Conservation (phyloP, 73 alveolate species). For the Breviolum minutum region DNA sequence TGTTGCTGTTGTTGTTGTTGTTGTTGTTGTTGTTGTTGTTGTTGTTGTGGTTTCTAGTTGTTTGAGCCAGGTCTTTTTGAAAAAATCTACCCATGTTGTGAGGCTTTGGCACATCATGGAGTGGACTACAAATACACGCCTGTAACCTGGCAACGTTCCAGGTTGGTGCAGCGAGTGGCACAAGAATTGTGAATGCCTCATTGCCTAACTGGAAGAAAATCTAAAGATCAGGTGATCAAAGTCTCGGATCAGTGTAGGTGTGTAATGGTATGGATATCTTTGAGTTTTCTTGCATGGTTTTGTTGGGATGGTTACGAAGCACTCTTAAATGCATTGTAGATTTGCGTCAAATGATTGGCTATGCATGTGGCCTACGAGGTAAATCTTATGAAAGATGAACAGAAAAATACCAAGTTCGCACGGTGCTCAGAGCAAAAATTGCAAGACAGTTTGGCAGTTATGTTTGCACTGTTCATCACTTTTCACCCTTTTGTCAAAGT, state of each 20-base stretch:
- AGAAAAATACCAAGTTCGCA: constrained; percentile 23
- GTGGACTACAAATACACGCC: constrained; percentile 41
- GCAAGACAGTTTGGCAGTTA: background rate
- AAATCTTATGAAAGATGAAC: constrained; percentile 51
- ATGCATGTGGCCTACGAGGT: background rate
- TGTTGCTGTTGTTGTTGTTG: background rate
- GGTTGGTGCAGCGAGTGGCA: no score
- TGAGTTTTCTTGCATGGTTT: no score
- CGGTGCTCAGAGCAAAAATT: background rate
- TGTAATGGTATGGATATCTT: no score
- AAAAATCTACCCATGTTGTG: no score
- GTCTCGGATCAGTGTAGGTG: no score
- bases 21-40: background rate
- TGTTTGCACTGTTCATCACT: no score
- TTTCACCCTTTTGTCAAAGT: no score
- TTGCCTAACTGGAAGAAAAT: no score
- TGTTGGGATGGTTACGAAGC: no score
- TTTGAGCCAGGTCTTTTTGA: background rate
- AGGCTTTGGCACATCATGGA: constrained; percentile 88
- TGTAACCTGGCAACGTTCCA: background rate
- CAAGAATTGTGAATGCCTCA: no score
- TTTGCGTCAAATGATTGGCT: background rate
- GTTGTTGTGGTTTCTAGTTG: background rate
- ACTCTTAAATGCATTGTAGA: background rate
- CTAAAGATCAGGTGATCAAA: no score